phyloP scores from a whole-genome alignment of 805 yeast species.

The Nakazawaea sp. region DNA sequence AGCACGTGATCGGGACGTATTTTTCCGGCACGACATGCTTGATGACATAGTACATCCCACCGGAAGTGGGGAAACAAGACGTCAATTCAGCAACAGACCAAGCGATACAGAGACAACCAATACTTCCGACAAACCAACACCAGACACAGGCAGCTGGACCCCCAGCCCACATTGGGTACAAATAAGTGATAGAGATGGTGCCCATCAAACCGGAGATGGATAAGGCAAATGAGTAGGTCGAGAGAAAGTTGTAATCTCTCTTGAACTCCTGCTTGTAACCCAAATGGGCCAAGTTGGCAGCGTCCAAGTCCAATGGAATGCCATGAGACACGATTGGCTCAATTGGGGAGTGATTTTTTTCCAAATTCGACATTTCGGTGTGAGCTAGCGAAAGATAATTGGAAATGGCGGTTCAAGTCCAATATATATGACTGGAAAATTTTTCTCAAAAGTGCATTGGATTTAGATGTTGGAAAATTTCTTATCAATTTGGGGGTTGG shows the following conservation, averaged over 20 bases:
- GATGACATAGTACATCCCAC: slow-evolving; percentile 43
- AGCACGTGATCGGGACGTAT: slow-evolving; percentile 43
- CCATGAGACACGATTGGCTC: slow-evolving; percentile 6
- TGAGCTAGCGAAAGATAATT: not conserved
- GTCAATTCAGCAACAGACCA: slow-evolving; percentile 42
- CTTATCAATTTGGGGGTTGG: too few relatives aligned
- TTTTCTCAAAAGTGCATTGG: too few relatives aligned
- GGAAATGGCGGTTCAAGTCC: too few relatives aligned
- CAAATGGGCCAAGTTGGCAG: slow-evolving; percentile 28
- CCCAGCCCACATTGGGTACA: slow-evolving; percentile 41
- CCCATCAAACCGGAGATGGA: slow-evolving; percentile 63
- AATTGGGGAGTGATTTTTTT: not conserved
- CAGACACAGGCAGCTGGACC: slow-evolving; percentile 61
- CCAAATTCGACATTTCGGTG: slow-evolving; percentile 1
- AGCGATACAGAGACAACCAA: slow-evolving; percentile 50
- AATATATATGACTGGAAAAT: too few relatives aligned
- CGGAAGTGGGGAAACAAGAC: slow-evolving; percentile 45
- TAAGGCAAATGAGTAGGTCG: slow-evolving; percentile 59
- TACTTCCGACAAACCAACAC: slow-evolving; percentile 54
- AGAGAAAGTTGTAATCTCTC: slow-evolving; percentile 50
- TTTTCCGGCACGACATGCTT: slow-evolving; percentile 41
- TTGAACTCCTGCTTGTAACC: slow-evolving; percentile 60
- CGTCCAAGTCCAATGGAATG: slow-evolving; percentile 20
- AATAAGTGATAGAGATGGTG: slow-evolving; percentile 47
- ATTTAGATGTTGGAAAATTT: too few relatives aligned